A percentile compares a stretch with the other conserved stretches of the same genome.
Evolutionary conservation across 768 basidiomycete species (phyloP).

Genomic region (Tricholomella constricta): DNA sequence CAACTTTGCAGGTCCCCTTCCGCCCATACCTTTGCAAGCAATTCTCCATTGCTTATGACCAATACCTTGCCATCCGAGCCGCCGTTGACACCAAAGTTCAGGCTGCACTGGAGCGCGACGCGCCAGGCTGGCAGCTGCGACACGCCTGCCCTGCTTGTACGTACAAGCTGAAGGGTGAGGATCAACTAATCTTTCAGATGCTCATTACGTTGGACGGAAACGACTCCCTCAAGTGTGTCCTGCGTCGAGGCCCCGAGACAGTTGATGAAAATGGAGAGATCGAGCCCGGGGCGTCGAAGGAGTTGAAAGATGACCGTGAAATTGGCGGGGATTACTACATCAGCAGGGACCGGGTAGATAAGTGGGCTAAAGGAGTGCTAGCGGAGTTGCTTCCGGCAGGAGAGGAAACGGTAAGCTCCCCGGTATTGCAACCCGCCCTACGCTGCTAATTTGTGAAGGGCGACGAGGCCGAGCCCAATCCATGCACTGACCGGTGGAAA

Average conservation of each 20-base stretch:
- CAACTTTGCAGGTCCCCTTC: constrained; percentile 8
- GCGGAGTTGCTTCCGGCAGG: constrained; percentile 9
- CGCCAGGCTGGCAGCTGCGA: constrained; percentile 23
- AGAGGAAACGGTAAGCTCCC: constrained; percentile 11
- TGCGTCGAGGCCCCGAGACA: background rate
- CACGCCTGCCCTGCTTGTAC: constrained; percentile 30
- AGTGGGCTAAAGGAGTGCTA: constrained; percentile 19
- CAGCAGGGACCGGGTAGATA: constrained; percentile 19
- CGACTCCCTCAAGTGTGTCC: constrained; percentile 27
- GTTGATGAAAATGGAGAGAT: background rate
- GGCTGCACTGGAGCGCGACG: constrained; percentile 21
- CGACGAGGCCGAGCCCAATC: constrained; percentile 6
- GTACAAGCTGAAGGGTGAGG: constrained; percentile 26
- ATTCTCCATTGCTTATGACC: constrained; percentile 28
- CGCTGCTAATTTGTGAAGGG: background rate
- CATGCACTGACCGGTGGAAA: constrained; percentile 23
- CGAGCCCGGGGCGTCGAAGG: constrained; percentile 3
- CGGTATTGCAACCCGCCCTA: too few species aligned
- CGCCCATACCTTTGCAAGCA: constrained; percentile 18
- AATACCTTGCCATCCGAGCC: constrained; percentile 21
- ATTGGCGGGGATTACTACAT: constrained; percentile 22
- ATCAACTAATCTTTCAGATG: constrained; percentile 17
- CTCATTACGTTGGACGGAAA: constrained; percentile 30
- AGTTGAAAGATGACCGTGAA: constrained; percentile 11
- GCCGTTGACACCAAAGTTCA: constrained; percentile 14